Base-by-base conservation (phyloP, 306 rosid species). In the Hippophae tibetana region DNA sequence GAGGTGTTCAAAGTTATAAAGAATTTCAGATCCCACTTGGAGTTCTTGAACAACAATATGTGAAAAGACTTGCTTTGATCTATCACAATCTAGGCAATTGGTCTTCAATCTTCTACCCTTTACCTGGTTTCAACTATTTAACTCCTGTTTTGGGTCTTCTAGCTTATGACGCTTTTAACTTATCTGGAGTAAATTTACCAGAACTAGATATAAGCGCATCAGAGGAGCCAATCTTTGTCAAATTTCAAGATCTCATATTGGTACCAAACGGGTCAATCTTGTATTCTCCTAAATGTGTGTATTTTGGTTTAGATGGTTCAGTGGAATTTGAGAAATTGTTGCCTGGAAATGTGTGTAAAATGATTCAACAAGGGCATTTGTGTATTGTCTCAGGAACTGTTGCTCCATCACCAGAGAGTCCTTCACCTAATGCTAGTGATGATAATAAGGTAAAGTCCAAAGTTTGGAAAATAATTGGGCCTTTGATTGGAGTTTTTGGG, bases 11-110 rank as follows among this genome's bases (percentile, higher is more conserved):
- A 0, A 63, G 52, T 6, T 83, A 64, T 67, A 68, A 73, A 47
- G 89, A 75, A 65, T 83, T 83, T 48, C 76, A 72, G 72, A 83
- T 83, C 70, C 86, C 89, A 44, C 23, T 3, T 47, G 80, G 84
- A 31, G 72, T 83, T 56, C 10, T 63, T 26, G 84, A 72, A 13
- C 56, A 69, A 43, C 89, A 86, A 46, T 75, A 74, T 73, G 69
- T 70, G 60, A 54, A 74, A 43, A 75, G 81, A 62, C 56, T 83
- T 25, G 82, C 62, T 1, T 67, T 80, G 68, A 80, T 83, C 0
- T 75, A 83, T 58, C 89, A 83, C 6, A 83, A 77, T 57, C 46
- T 83, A 9, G 89, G 84, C 41, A 83, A 79, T 42, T 74, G 76
- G 78, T 77, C 86, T 61, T 11, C 77, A 7, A 3, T 1, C 6